Evolutionary conservation across 768 basidiomycete genomes (phyloP).

Genomic region (Trametes gibbosa): DNA sequence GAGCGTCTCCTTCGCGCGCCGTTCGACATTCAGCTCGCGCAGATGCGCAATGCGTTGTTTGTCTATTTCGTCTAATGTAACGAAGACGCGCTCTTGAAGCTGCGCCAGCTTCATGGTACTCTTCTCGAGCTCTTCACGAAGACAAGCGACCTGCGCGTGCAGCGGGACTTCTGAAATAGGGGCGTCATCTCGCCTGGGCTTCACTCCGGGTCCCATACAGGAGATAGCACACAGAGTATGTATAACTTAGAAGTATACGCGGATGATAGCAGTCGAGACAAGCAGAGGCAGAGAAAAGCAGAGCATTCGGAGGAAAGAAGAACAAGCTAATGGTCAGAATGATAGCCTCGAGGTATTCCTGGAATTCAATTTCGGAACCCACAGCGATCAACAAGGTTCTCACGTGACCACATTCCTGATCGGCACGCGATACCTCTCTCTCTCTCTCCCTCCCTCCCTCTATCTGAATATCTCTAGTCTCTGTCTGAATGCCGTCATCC

Average conservation of each 20-base stretch:
- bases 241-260: background rate
- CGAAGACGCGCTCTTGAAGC: slow-evolving; percentile 44
- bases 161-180: background rate
- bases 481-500: no score
- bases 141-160: background rate
- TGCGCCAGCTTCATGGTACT: slow-evolving; percentile 30
- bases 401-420: no score
- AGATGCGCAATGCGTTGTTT: slow-evolving; percentile 38
- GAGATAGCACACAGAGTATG: background rate
- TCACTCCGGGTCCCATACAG: slow-evolving; percentile 3
- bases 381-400: background rate
- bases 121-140: slow-evolving; percentile 5
- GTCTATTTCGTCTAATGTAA: slow-evolving; percentile 52
- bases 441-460: no score
- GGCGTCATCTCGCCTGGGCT: background rate
- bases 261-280: background rate
- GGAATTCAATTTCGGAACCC: no score
- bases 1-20: slow-evolving; percentile 34
- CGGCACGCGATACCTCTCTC: no score
- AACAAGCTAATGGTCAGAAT: background rate
- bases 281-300: background rate
- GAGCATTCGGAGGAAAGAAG: background rate
- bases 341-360: no score
- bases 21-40: slow-evolving; percentile 37
- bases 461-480: no score